Evolutionary conservation across 2,329 filamentous ascomycete genomes (phyloP).

Genomic region (Diaporthe ilicicola): DNA sequence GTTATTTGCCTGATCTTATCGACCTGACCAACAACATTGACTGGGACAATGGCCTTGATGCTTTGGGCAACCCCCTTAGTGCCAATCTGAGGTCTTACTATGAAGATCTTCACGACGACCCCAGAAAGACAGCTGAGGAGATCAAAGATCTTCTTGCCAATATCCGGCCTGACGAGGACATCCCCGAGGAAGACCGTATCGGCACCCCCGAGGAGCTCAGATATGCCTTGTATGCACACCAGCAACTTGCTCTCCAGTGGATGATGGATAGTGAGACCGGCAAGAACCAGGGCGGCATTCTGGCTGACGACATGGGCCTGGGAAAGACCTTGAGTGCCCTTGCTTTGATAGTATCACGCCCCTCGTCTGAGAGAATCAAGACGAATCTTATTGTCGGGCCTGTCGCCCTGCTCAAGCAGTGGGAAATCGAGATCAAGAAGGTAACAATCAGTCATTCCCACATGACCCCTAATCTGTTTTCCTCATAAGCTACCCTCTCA

Average conservation of each 20-base stretch:
- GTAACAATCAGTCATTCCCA: not conserved
- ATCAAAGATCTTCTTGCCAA: constrained; percentile 76
- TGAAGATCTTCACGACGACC: constrained; percentile 47
- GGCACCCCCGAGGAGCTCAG: constrained; percentile 75
- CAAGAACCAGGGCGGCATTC: constrained; percentile 78
- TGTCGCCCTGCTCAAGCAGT: constrained; percentile 82
- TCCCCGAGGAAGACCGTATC: constrained; percentile 68
- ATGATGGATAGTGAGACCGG: constrained; percentile 78
- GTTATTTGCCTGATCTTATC: constrained; percentile 46
- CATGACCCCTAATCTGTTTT: not conserved
- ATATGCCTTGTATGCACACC: constrained; percentile 79
- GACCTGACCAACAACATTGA: constrained; percentile 49
- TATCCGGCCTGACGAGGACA: constrained; percentile 76
- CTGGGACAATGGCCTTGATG: constrained; percentile 46
- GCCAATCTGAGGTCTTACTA: constrained; percentile 45
- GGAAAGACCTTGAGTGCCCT: constrained; percentile 87
- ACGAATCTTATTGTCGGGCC: constrained; percentile 87
- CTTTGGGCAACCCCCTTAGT: constrained; percentile 47
- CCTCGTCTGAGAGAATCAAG: constrained; percentile 65
- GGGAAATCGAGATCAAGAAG: constrained; percentile 79
- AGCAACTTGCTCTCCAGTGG: constrained; percentile 81
- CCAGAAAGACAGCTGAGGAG: constrained; percentile 63
- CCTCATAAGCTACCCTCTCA: not conserved
- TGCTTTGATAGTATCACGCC: constrained; percentile 75
- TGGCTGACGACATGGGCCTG: constrained; percentile 84